These are phyloP conservation scores for Pythium utonaiense DNA, from an alignment of 352 stramenopile species.

Conservation along the genomic window DNA sequence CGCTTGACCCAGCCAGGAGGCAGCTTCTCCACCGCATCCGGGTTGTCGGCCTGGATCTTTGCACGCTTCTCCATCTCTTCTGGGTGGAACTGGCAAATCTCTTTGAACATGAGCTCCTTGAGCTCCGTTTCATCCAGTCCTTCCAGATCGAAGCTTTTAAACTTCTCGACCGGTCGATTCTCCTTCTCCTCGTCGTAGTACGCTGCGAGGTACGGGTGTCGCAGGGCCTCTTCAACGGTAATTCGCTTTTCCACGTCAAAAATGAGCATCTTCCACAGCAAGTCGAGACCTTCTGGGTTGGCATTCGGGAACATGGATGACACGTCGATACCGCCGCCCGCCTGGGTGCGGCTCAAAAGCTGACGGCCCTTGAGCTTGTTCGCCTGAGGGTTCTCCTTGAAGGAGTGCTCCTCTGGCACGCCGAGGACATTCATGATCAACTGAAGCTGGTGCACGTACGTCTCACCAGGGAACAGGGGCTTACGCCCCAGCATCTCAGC, in stretches of 20 bases:
- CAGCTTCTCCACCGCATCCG: conserved; percentile 66
- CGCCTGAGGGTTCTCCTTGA: conserved; percentile 84
- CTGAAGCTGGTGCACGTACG: conserved; percentile 85
- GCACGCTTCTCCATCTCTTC: conserved; percentile 88
- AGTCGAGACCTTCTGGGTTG: conserved; percentile 76
- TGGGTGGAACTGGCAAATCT: conserved; percentile 87
- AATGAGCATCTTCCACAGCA: conserved; percentile 87
- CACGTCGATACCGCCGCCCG: conserved; percentile 76
- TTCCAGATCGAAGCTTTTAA: conserved; percentile 84
- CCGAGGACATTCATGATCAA: conserved; percentile 89
- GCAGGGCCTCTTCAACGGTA: conserved; percentile 93
- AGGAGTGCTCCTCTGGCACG: conserved; percentile 83
- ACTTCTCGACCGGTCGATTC: conserved; percentile 61
- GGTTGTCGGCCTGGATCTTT: conserved; percentile 68
- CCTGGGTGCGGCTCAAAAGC: conserved; percentile 76
- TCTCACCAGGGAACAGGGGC: conserved; percentile 81
- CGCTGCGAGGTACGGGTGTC: conserved; percentile 94
- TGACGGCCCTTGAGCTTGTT: conserved; percentile 88
- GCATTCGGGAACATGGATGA: conserved; percentile 82
- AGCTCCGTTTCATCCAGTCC: conserved; percentile 79
- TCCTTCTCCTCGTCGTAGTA: conserved; percentile 84
- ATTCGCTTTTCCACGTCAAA: conserved; percentile 95
- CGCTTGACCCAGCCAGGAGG: conserved; percentile 83
- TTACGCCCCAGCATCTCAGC: conserved; percentile 86
- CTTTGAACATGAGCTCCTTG: conserved; percentile 90